phyloP scores from a whole-genome alignment of 2,329 filamentous ascomycete genomes.

The Phialemoniopsis sp. region DNA sequence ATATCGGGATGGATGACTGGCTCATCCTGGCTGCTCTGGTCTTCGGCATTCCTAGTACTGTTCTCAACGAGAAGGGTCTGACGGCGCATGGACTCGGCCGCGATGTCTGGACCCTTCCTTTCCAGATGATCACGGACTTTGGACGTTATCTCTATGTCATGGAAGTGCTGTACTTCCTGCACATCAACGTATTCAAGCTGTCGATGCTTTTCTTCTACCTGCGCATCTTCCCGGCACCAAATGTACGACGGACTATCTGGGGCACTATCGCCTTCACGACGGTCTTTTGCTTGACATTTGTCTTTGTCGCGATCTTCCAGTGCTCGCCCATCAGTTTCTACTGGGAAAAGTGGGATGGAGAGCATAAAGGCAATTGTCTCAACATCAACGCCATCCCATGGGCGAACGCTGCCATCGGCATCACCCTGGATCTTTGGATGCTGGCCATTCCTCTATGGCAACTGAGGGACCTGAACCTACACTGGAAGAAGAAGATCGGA shows the following conservation, averaged over 20 bases:
- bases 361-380: constrained; percentile 39
- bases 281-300: constrained; percentile 22
- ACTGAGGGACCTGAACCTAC: constrained; percentile 30
- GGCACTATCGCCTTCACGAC: constrained; percentile 23
- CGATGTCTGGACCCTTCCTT: constrained; percentile 45
- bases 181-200: constrained; percentile 42
- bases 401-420: constrained; percentile 40
- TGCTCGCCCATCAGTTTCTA: constrained; percentile 43
- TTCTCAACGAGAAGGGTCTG: constrained; percentile 23
- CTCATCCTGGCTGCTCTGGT: constrained; percentile 20
- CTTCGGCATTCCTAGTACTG: constrained; percentile 18
- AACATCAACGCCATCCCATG: constrained; percentile 40
- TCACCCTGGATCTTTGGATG: constrained; percentile 35
- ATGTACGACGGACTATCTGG: constrained; percentile 31
- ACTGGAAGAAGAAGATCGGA: constrained; percentile 38
- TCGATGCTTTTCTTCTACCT: constrained; percentile 52
- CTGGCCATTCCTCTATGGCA: constrained; percentile 35
- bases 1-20: constrained; percentile 30
- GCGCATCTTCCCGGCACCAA: constrained; percentile 42
- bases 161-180: constrained; percentile 37
- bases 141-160: constrained; percentile 36
- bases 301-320: constrained; percentile 29
- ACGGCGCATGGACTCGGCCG: constrained; percentile 38
- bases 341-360: constrained; percentile 45
- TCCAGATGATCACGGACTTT: constrained; percentile 36